Evolutionary conservation across 306 rosid species (phyloP).

Genomic region (Dalbergia oliveri): DNA sequence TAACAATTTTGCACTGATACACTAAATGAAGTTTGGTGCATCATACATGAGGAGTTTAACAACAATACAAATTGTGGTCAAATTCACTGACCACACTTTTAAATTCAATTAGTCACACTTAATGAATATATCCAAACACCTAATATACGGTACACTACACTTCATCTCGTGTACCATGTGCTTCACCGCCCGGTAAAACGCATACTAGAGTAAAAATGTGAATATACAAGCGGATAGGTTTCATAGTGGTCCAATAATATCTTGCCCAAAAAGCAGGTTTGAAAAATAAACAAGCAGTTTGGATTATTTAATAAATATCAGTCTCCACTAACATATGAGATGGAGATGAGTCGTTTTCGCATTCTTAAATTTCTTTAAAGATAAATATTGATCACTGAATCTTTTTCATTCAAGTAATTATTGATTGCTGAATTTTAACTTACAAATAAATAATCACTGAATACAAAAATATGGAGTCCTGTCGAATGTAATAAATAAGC

Average conservation of each 20-base stretch:
- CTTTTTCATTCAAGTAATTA: neutral
- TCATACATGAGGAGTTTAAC: too few species aligned
- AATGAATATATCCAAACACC: too few species aligned
- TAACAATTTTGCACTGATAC: too few species aligned
- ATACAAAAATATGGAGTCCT: constrained; percentile 32
- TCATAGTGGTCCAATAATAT: constrained; percentile 37
- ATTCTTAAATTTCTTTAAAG: neutral
- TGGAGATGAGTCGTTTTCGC: constrained; percentile 33
- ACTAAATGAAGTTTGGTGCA: too few species aligned
- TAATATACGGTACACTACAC: too few species aligned
- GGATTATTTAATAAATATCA: constrained; percentile 27
- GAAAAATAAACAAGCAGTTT: constrained; percentile 31
- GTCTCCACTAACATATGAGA: constrained; percentile 40
- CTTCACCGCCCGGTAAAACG: neutral
- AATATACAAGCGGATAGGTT: neutral
- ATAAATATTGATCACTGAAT: neutral
- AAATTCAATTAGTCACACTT: too few species aligned
- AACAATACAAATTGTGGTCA: too few species aligned
- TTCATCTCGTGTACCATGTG: too few species aligned
- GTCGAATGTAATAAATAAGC: constrained; percentile 4
- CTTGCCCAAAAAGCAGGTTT: constrained; percentile 14
- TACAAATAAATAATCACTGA: constrained; percentile 24
- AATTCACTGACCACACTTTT: too few species aligned
- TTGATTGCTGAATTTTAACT: constrained; percentile 19
- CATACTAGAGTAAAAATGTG: constrained; percentile 15